Evolutionary conservation across 1,284 basidiomycete species (phyloP).

Genomic region (Pyrrhoderma noxium): DNA sequence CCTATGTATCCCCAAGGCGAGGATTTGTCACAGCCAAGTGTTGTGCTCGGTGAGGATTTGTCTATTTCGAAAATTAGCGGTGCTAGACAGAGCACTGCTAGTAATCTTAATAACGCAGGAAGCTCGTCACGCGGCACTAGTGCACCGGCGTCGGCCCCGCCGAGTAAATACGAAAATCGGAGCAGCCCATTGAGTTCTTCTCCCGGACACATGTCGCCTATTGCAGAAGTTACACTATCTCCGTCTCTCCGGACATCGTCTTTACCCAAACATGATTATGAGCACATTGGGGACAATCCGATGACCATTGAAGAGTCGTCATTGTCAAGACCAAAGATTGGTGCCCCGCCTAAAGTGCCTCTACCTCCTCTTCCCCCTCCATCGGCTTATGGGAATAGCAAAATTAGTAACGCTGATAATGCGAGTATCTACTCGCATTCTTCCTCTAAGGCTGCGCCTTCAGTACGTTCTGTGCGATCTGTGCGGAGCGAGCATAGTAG

Average conservation of each 20-base stretch:
- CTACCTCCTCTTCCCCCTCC: constrained; percentile 8
- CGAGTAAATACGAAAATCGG: not conserved
- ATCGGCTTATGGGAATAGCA: not conserved
- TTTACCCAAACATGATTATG: not conserved
- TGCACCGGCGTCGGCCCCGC: not conserved
- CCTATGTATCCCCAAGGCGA: too few species aligned
- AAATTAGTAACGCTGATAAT: too few species aligned
- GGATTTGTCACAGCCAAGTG: too few species aligned
- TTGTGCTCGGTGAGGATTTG: too few species aligned
- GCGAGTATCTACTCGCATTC: too few species aligned
- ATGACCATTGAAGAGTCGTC: not conserved
- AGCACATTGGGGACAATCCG: not conserved
- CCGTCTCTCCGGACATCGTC: constrained; percentile 1
- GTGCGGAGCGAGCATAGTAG: not conserved
- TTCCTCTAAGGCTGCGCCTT: too few species aligned
- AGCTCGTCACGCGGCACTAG: not conserved
- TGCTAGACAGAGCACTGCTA: too few species aligned
- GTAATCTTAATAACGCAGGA: not conserved
- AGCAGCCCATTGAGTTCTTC: not conserved
- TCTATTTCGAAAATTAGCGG: too few species aligned
- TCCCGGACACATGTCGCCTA: not conserved
- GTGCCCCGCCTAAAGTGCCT: constrained; percentile 4
- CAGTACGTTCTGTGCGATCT: not conserved
- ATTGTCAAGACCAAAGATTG: constrained; percentile 4
- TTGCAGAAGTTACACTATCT: not conserved